These are phyloP conservation scores for Chlorella sp. DNA, from an alignment of 139 green algal species.

Conservation along the genomic window DNA sequence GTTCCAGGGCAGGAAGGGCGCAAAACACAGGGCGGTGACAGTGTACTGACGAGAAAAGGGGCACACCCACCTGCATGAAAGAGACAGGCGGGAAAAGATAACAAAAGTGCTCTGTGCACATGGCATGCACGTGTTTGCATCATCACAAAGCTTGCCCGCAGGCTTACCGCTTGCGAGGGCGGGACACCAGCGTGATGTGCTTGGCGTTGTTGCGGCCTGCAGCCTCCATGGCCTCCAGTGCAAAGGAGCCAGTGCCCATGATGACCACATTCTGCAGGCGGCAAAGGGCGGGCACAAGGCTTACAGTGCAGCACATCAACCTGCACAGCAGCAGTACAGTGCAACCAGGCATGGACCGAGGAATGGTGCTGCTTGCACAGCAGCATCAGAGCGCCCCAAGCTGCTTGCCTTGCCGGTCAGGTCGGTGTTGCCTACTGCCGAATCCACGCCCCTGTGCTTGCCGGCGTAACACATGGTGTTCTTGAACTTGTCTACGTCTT, in stretches of 20 bases:
- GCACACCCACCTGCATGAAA: neutral
- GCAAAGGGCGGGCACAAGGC: too few relatives aligned
- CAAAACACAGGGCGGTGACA: neutral
- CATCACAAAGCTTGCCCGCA: too few relatives aligned
- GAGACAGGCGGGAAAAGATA: neutral
- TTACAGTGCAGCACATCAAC: too few relatives aligned
- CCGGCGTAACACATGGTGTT: constrained; percentile 40
- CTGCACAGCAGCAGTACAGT: too few relatives aligned
- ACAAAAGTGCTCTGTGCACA: too few relatives aligned
- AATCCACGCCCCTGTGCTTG: constrained; percentile 18
- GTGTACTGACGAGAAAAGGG: neutral
- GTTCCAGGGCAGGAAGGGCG: neutral
- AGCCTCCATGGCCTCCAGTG: constrained; percentile 39
- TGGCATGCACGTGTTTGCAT: too few relatives aligned
- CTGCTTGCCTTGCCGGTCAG: constrained; percentile 26
- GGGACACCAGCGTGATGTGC: constrained; percentile 39
- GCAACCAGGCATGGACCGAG: too few relatives aligned
- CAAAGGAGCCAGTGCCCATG: constrained; percentile 46
- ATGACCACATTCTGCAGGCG: constrained; percentile 31
- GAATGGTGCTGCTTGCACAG: too few relatives aligned
- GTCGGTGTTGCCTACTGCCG: neutral
- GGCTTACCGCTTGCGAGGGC: constrained; percentile 29
- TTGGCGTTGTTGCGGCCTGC: constrained; percentile 14
- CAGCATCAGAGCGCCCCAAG: neutral
- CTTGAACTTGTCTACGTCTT: constrained; percentile 2